Evolutionary conservation across 169 alveolate species (phyloP).

Genomic region (Cystoisospora suis): DNA sequence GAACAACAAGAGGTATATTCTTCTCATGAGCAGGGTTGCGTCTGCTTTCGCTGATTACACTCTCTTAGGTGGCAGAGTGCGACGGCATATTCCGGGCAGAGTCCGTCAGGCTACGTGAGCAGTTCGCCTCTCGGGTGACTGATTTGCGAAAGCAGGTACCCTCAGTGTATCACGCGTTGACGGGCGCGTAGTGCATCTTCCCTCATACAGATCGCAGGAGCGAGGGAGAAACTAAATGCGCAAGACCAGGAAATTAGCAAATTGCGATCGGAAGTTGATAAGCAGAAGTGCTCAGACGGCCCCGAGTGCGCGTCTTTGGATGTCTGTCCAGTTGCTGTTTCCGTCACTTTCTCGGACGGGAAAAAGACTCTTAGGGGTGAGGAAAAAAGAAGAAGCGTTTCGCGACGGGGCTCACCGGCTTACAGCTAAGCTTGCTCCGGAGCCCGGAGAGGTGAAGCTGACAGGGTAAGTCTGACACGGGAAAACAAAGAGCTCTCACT

Average conservation of each 20-base stretch:
- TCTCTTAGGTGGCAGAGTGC: conserved; percentile 30
- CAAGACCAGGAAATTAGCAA: not conserved
- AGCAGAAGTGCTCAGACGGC: not conserved
- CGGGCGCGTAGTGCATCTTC: not conserved
- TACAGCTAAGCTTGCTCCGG: not conserved
- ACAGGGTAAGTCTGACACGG: not conserved
- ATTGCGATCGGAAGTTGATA: not conserved
- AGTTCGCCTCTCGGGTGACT: not conserved
- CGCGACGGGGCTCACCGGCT: not conserved
- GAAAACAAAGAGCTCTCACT: no score
- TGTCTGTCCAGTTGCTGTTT: not conserved
- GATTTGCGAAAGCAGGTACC: not conserved
- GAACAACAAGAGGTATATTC: conserved; percentile 2
- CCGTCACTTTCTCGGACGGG: conserved; percentile 1
- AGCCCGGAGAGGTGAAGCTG: not conserved
- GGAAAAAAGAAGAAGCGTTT: not conserved
- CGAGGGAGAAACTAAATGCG: not conserved
- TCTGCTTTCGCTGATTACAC: not conserved
- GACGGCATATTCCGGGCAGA: conserved; percentile 21
- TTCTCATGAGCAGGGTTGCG: no score
- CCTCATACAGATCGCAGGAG: not conserved
- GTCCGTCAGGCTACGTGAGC: not conserved
- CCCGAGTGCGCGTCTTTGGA: not conserved
- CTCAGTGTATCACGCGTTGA: not conserved
- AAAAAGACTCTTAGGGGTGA: not conserved